Evolutionary conservation across 768 basidiomycete species (phyloP), one percentile per base, ranked within the genome.

Genomic region (Collybiopsis luxurians): DNA sequence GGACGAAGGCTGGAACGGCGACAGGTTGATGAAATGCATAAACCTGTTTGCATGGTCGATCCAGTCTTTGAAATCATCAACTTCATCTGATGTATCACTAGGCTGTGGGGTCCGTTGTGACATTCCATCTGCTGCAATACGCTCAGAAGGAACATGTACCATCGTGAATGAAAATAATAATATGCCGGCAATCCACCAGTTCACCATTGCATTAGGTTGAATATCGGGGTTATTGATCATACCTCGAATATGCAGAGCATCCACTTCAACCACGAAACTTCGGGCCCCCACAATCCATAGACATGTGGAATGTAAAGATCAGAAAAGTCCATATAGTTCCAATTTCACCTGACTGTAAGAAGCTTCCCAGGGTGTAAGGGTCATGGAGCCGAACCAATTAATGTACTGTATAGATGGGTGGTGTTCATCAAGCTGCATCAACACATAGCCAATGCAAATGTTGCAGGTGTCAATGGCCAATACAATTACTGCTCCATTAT

Each of bases 291-390:
- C 62, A 3, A 64, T 19, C 48, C 60, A 63, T 0, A 65, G 23
- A 0, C 61, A 24, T 34, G 64, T 64, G 17, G 61, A 59, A 24
- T 64, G 43, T 2, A 75, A 47, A 2, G 68, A 63, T 0, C 68
- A 59, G 47, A 59, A 74, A 0, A 73, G 39, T 1, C 74, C 68
- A 49, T 70, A 75, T 0, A 74, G 60, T 59, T 75, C 72, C 0
- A 73, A 43, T 36, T 75, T 75, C 0, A 69, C 62, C 42, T 75
- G 72, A 3, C 69, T 71, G 57, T 71, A 75, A 4, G 61, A 24
- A 1, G 65, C 50, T 56, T 74, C 69, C 3, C 57, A 19, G 2
- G 69, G 24, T 57, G 67, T 74, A 31, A 71, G 54, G 0, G 70
- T 61, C 13, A 76, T 45, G 1, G 72, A 76, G 0, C 71, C 70